Conservation (phyloP, 768 basidiomycete genomes). For the Imleria badia region DNA sequence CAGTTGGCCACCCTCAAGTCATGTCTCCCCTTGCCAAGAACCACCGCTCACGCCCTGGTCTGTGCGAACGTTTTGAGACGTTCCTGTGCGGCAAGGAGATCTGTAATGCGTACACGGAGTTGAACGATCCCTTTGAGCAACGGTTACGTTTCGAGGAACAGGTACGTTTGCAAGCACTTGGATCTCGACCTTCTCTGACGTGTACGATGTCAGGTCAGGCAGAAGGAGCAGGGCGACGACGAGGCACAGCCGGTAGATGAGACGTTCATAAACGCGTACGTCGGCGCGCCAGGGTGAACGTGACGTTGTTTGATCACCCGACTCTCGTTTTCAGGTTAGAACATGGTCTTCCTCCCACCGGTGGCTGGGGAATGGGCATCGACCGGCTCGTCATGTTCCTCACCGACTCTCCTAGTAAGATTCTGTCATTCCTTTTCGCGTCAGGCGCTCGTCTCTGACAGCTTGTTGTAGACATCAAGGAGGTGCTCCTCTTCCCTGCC, state of each 20-base stretch:
- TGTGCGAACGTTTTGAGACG: slow-evolving; percentile 98
- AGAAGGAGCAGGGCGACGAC: slow-evolving; percentile 97
- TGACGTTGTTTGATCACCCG: background rate
- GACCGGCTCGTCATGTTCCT: slow-evolving; percentile 99
- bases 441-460: slow-evolving; percentile 1
- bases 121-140: slow-evolving; percentile 99
- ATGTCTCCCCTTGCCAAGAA: slow-evolving; percentile 99
- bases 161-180: slow-evolving; percentile 35
- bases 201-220: slow-evolving; percentile 51
- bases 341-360: slow-evolving; percentile 96
- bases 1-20: slow-evolving; percentile 97
- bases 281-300: slow-evolving; percentile 8
- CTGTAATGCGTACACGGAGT: slow-evolving; percentile 98
- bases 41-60: slow-evolving; percentile 94
- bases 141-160: slow-evolving; percentile 95
- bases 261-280: slow-evolving; percentile 91
- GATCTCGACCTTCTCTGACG: background rate
- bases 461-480: slow-evolving; percentile 78
- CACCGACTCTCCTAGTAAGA: slow-evolving; percentile 88
- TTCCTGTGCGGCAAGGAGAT: slow-evolving; percentile 99
- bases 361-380: slow-evolving; percentile 96
- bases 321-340: slow-evolving; percentile 61
- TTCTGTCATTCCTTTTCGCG: background rate
- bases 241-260: slow-evolving; percentile 98
- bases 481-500: slow-evolving; percentile 93